Evolutionary conservation across 352 stramenopile genomes (phyloP).

Genomic region (Globisporangium iwayamae): DNA sequence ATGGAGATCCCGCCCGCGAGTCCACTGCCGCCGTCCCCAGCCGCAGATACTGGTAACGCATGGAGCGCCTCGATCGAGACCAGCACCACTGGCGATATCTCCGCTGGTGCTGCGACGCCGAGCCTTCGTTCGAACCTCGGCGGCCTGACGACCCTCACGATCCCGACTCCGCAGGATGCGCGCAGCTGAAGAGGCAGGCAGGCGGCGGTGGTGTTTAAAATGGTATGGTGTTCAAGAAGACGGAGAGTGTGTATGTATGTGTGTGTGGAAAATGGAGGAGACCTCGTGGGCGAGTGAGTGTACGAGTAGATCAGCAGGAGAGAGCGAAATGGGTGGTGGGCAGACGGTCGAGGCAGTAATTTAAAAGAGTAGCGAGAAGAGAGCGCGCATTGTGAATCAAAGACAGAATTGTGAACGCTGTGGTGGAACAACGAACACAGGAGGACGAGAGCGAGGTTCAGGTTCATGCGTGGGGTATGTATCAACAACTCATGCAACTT

Average conservation of each 20-base stretch:
- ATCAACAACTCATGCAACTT: no score
- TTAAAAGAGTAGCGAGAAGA: slow-evolving; percentile 3
- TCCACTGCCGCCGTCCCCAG: not conserved
- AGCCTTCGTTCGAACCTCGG: slow-evolving; percentile 5
- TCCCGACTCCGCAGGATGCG: slow-evolving; percentile 10
- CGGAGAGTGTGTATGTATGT: not conserved
- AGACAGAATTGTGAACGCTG: no score
- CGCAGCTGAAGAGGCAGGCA: not conserved
- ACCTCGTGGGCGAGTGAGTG: not conserved
- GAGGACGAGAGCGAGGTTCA: no score
- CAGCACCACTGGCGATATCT: not conserved
- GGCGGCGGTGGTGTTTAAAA: not conserved
- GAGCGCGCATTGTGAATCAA: no score
- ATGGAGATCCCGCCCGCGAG: slow-evolving; percentile 18
- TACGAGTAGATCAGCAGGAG: not conserved
- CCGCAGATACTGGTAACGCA: not conserved
- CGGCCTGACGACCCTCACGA: slow-evolving; percentile 10
- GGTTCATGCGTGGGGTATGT: no score
- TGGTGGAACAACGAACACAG: no score
- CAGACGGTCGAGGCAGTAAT: slow-evolving; percentile 4
- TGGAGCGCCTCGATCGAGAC: not conserved
- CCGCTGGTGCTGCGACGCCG: not conserved
- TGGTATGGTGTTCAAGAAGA: not conserved
- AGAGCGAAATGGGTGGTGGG: not conserved
- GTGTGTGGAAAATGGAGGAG: not conserved